A percentile compares a stretch with the other conserved stretches of the same genome.
Conservation (phyloP, 306 rosid species). For the Prinsepia uniflora region DNA sequence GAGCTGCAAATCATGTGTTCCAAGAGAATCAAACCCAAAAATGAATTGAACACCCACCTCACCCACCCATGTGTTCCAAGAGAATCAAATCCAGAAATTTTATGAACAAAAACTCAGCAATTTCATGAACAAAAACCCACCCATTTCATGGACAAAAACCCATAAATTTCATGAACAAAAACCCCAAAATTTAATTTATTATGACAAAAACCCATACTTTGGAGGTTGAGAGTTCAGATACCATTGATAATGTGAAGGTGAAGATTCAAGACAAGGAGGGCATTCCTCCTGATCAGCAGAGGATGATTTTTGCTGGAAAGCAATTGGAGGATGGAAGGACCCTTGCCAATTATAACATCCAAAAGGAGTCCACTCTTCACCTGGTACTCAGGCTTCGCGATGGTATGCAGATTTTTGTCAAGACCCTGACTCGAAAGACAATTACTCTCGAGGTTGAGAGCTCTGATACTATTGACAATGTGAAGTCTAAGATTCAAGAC, state of each 20-base stretch:
- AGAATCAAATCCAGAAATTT: no score
- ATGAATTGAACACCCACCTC: no score
- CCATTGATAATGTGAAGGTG: constrained; percentile 17
- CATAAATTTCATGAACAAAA: no score
- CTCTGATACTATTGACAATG: background rate
- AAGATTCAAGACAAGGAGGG: constrained; percentile 32
- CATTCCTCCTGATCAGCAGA: constrained; percentile 23
- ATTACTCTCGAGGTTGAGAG: constrained; percentile 4
- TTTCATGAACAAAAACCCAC: no score
- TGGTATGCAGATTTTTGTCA: constrained; percentile 1
- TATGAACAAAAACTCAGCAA: no score
- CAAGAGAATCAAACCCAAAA: no score
- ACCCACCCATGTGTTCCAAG: no score
- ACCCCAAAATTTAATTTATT: no score
- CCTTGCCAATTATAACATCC: constrained; percentile 19
- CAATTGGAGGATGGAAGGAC: constrained; percentile 28
- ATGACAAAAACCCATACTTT: no score
- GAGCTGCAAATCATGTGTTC: no score
- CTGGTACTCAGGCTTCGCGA: background rate
- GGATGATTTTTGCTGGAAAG: constrained; percentile 25
- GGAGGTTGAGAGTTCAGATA: constrained; percentile 28
- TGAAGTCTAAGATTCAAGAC: background rate
- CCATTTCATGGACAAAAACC: no score
- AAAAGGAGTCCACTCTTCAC: constrained; percentile 1
- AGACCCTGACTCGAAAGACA: background rate